Conservation (phyloP, 495 filamentous ascomycete genomes). For the Elasticomyces elasticus region DNA sequence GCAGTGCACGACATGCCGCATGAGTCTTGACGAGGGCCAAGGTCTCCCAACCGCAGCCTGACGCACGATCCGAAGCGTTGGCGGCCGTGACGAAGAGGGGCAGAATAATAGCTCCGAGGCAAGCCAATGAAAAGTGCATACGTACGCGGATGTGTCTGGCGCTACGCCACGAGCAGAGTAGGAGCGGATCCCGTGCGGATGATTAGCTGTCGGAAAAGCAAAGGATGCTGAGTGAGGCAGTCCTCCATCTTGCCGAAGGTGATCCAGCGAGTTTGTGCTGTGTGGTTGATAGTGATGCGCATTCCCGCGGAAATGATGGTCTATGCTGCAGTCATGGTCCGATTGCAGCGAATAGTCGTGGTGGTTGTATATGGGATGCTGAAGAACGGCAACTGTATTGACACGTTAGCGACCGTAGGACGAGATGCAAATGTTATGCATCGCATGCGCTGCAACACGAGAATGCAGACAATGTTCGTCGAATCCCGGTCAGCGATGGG, state of each 20-base stretch:
- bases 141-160: constrained; percentile 27
- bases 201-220: constrained; percentile 10
- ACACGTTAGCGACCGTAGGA: constrained; percentile 1
- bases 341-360: constrained; percentile 27
- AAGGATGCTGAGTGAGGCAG: constrained; percentile 18
- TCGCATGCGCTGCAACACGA: constrained; percentile 1
- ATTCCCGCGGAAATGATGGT: constrained; percentile 28
- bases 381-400: constrained; percentile 24
- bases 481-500: neutral
- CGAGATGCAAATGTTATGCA: neutral
- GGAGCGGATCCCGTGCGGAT: constrained; percentile 21
- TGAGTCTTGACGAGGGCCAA: neutral
- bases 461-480: neutral
- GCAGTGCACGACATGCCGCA: neutral
- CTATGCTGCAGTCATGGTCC: constrained; percentile 28
- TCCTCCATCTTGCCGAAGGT: constrained; percentile 25
- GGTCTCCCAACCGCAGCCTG: neutral
- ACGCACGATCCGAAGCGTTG: constrained; percentile 29
- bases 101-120: constrained; percentile 6
- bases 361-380: constrained; percentile 23
- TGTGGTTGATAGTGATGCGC: constrained; percentile 27
- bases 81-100: constrained; percentile 23
- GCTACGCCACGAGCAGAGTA: constrained; percentile 21
- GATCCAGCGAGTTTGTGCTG: constrained; percentile 22
- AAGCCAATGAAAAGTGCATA: constrained; percentile 22